Conservation (phyloP, 2,329 filamentous ascomycete genomes). For the Lecanicillium sp. region DNA sequence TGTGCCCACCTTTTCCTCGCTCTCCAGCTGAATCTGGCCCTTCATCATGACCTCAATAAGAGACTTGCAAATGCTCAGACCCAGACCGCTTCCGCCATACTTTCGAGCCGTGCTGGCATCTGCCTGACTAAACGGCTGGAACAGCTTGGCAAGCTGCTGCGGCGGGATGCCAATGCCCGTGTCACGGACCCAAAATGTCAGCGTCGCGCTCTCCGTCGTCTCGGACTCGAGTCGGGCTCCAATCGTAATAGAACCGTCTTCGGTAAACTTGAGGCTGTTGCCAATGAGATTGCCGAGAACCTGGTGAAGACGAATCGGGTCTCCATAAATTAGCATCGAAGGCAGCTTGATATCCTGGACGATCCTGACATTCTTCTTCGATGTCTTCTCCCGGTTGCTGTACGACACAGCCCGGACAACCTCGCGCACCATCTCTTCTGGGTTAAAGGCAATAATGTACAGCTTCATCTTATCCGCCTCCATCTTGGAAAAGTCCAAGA, state of each 20-base stretch:
- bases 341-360: conserved; percentile 65
- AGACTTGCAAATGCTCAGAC: conserved; percentile 89
- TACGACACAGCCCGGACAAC: conserved; percentile 60
- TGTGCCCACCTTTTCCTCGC: conserved; percentile 62
- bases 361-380: conserved; percentile 55
- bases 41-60: conserved; percentile 90
- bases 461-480: conserved; percentile 83
- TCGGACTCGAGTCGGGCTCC: conserved; percentile 67
- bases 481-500: conserved; percentile 91
- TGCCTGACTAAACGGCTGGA: conserved; percentile 88
- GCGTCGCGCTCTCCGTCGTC: conserved; percentile 58
- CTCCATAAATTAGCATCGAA: conserved; percentile 63
- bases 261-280: conserved; percentile 92
- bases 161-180: conserved; percentile 87
- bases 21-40: conserved; percentile 76
- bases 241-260: conserved; percentile 78
- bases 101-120: conserved; percentile 85
- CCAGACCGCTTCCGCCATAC: conserved; percentile 86
- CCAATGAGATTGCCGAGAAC: conserved; percentile 77
- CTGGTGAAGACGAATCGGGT: conserved; percentile 60
- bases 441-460: conserved; percentile 62
- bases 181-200: conserved; percentile 82
- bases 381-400: conserved; percentile 56
- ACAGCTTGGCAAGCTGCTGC: conserved; percentile 74
- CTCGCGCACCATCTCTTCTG: conserved; percentile 59